These are phyloP conservation scores for Plasmopara muralis DNA, from an alignment of 352 stramenopile genomes.

Conservation along the genomic window DNA sequence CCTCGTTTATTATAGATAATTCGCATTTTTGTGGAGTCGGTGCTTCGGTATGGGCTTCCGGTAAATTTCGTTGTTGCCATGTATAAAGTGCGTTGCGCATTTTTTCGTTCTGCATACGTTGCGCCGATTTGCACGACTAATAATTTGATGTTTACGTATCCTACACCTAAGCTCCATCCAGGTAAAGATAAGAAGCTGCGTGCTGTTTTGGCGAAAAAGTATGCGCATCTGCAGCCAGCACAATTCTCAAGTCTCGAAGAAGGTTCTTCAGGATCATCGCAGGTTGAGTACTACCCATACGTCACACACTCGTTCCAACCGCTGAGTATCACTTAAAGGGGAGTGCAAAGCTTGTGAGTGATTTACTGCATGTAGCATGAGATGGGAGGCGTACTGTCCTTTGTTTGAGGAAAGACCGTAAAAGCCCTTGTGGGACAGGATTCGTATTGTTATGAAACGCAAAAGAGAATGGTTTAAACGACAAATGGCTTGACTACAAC, in stretches of 20 bases:
- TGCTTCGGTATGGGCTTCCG: slow-evolving; percentile 96
- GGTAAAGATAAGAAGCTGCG: slow-evolving; percentile 83
- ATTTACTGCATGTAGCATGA: background rate
- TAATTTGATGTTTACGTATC: too few species aligned
- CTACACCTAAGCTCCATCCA: slow-evolving; percentile 39
- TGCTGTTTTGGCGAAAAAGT: slow-evolving; percentile 74
- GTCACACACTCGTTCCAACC: slow-evolving; percentile 76
- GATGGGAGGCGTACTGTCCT: background rate
- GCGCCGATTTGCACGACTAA: too few species aligned
- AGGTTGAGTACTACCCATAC: slow-evolving; percentile 79
- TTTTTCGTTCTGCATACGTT: background rate
- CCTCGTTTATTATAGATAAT: slow-evolving; percentile 53
- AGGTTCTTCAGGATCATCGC: slow-evolving; percentile 39
- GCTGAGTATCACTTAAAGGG: slow-evolving; percentile 30
- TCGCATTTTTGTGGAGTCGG: slow-evolving; percentile 95
- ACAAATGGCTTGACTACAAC: too few species aligned
- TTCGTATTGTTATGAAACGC: too few species aligned
- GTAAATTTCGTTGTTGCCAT: slow-evolving; percentile 92
- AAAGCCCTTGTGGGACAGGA: too few species aligned
- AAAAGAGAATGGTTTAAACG: too few species aligned
- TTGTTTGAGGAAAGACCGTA: too few species aligned
- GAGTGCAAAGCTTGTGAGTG: slow-evolving; percentile 3
- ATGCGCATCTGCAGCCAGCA: slow-evolving; percentile 75
- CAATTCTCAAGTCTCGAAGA: slow-evolving; percentile 81
- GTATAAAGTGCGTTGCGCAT: slow-evolving; percentile 51